These are phyloP conservation scores for Penicillium canariense DNA, from an alignment of 495 filamentous ascomycete genomes.

Conservation along the genomic window DNA sequence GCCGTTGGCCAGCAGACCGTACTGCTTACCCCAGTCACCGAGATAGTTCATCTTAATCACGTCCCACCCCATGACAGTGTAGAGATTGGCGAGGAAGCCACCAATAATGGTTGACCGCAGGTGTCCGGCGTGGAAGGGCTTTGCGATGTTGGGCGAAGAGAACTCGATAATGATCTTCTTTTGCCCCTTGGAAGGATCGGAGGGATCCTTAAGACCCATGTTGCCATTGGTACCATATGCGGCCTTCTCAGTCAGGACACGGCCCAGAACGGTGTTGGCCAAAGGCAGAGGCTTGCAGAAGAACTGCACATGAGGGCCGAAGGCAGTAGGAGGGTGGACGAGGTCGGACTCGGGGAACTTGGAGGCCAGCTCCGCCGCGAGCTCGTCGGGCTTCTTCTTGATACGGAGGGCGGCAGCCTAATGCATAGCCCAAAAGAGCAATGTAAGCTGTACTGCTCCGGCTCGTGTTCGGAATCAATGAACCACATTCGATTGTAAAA, in stretches of 20 bases:
- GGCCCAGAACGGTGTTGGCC: constrained; percentile 57
- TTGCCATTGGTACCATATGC: constrained; percentile 66
- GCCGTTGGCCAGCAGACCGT: constrained; percentile 66
- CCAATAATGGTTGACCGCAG: constrained; percentile 75
- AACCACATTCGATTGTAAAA: constrained; percentile 6
- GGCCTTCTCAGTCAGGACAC: constrained; percentile 58
- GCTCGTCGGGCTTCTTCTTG: constrained; percentile 76
- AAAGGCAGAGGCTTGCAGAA: constrained; percentile 67
- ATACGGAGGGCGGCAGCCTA: constrained; percentile 71
- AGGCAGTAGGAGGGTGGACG: constrained; percentile 60
- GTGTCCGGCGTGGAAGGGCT: constrained; percentile 71
- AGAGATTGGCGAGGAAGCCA: constrained; percentile 66
- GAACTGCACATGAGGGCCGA: constrained; percentile 74
- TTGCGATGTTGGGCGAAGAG: constrained; percentile 75
- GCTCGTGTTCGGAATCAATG: not conserved
- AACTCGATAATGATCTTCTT: constrained; percentile 73
- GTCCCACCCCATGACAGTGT: constrained; percentile 69
- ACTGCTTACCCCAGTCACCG: constrained; percentile 77
- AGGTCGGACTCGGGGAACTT: constrained; percentile 81
- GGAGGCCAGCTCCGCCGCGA: constrained; percentile 66
- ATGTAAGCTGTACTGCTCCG: not conserved
- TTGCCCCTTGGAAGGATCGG: constrained; percentile 65
- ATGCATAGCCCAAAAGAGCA: not conserved
- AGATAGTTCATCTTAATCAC: constrained; percentile 73
- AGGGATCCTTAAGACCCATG: constrained; percentile 64